Conservation (phyloP, 2,329 filamentous ascomycete species). For the Sclerotinia subarctica region DNA sequence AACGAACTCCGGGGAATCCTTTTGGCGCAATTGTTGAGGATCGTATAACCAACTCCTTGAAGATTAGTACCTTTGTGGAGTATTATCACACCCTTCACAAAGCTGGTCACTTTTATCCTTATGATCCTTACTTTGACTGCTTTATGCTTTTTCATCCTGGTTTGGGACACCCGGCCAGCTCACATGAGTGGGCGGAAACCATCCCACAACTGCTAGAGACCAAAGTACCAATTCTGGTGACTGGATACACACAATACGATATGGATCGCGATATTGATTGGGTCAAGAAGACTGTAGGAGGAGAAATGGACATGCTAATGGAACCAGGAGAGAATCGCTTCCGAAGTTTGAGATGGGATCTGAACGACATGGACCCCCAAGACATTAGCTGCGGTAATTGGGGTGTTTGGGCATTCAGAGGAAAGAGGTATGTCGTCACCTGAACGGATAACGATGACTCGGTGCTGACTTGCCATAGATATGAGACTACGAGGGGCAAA, state of each 20-base stretch:
- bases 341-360: conserved; percentile 90
- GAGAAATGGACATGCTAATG: conserved; percentile 88
- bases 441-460: background rate
- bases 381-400: conserved; percentile 95
- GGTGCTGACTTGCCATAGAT: conserved; percentile 31
- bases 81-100: conserved; percentile 97
- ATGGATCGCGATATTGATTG: conserved; percentile 91
- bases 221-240: conserved; percentile 90
- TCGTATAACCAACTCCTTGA: conserved; percentile 81
- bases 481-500: conserved; percentile 37
- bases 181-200: conserved; percentile 91
- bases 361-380: conserved; percentile 92
- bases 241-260: conserved; percentile 93
- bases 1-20: conserved; percentile 79
- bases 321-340: conserved; percentile 93
- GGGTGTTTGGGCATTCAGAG: conserved; percentile 95
- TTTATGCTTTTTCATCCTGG: conserved; percentile 97
- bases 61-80: conserved; percentile 96
- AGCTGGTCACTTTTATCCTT: conserved; percentile 85
- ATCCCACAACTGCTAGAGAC: conserved; percentile 88
- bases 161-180: conserved; percentile 87
- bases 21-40: conserved; percentile 95
- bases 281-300: conserved; percentile 78
- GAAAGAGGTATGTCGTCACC: conserved; percentile 70
- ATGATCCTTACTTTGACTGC: conserved; percentile 97